phyloP scores from a whole-genome alignment of 208 protist species.

The Crithidia brevicula region DNA sequence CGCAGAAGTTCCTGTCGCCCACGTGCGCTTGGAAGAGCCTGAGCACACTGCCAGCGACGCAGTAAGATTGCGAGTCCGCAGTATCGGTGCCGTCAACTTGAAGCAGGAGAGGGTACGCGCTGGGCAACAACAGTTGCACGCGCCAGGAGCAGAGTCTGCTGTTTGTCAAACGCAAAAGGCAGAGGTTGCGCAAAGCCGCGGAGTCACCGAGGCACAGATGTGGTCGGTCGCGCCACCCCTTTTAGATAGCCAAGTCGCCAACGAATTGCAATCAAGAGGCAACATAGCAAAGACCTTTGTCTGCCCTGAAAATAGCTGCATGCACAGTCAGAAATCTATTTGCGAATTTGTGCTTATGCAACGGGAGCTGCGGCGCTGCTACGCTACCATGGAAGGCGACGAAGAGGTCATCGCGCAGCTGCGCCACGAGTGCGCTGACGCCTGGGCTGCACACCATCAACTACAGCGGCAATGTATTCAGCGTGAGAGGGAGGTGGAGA shows the following conservation, averaged over 20 bases:
- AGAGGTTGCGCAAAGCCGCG: too few relatives aligned
- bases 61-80: neutral
- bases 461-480: conserved; percentile 3
- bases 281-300: neutral
- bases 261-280: neutral
- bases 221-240: too few relatives aligned
- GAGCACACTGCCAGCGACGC: neutral
- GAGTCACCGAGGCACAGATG: too few relatives aligned
- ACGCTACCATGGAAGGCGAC: conserved; percentile 41
- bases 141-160: too few relatives aligned
- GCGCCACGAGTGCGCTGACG: conserved; percentile 20
- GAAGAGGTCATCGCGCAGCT: conserved; percentile 28
- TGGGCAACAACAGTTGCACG: too few relatives aligned
- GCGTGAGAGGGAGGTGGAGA: conserved; percentile 15
- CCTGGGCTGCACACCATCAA: conserved; percentile 12
- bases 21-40: conserved; percentile 4
- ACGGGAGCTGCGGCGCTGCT: conserved; percentile 58
- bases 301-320: conserved; percentile 48
- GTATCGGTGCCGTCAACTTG: too few relatives aligned
- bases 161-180: too few relatives aligned
- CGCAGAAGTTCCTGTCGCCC: neutral
- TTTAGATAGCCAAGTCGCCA: neutral
- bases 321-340: conserved; percentile 79
- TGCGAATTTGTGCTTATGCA: conserved; percentile 70
- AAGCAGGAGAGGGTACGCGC: too few relatives aligned